phyloP scores from a whole-genome alignment of 192 early-diverging fungal species.

The Coemansia sp. region DNA sequence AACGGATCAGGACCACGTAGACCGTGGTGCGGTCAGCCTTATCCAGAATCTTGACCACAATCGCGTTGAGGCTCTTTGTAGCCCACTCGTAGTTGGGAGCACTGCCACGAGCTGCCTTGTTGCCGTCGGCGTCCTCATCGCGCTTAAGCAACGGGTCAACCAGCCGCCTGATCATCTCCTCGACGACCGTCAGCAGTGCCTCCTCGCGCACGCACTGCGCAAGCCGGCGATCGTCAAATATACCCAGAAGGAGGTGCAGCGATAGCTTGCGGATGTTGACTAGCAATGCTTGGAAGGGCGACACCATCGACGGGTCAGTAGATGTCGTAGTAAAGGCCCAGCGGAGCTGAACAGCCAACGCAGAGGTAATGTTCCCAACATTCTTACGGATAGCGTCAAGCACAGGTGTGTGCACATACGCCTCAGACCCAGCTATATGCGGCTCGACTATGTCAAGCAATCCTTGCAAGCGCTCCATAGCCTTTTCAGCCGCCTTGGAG shows the following conservation, averaged over 20 bases:
- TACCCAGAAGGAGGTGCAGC: slow-evolving; percentile 62
- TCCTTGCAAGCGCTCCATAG: slow-evolving; percentile 35
- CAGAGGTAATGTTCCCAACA: slow-evolving; percentile 23
- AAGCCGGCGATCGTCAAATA: slow-evolving; percentile 74
- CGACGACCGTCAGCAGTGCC: slow-evolving; percentile 67
- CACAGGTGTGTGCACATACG: slow-evolving; percentile 19
- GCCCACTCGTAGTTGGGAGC: slow-evolving; percentile 5
- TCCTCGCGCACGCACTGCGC: slow-evolving; percentile 67
- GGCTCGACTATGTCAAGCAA: slow-evolving; percentile 18
- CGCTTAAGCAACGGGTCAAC: slow-evolving; percentile 78
- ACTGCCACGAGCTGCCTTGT: not conserved
- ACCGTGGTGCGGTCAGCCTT: slow-evolving; percentile 82
- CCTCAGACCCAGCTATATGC: not conserved
- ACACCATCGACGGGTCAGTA: slow-evolving; percentile 25
- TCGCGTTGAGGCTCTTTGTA: slow-evolving; percentile 65
- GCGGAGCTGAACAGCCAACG: slow-evolving; percentile 29
- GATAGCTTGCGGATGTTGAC: slow-evolving; percentile 74
- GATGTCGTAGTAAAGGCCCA: slow-evolving; percentile 36
- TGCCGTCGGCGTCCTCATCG: slow-evolving; percentile 1
- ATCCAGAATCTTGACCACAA: slow-evolving; percentile 91
- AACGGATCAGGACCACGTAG: slow-evolving; percentile 73
- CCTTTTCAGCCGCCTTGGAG: slow-evolving; percentile 30
- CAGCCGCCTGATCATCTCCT: slow-evolving; percentile 79
- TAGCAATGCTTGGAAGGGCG: slow-evolving; percentile 37
- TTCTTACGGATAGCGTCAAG: slow-evolving; percentile 25